Evolutionary conservation across 2,329 filamentous ascomycete species (phyloP), one percentile per base, ranked within the genome.

Genomic region (Fusarium euwallaceae): DNA sequence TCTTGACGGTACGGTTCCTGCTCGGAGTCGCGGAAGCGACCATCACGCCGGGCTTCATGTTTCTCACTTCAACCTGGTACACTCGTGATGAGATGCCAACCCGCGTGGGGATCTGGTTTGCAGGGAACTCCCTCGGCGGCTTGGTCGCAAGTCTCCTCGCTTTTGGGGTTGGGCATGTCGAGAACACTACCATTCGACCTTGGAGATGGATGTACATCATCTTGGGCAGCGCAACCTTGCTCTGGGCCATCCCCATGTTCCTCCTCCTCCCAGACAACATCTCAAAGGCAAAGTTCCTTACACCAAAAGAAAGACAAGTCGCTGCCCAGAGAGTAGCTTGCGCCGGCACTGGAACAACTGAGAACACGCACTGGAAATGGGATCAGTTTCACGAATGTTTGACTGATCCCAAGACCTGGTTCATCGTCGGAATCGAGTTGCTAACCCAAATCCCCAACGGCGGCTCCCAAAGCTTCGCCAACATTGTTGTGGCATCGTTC

Each of bases 191-290:
- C 14, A 76, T 90, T 17, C 83, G 82, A 20, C 86, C 87, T 4
- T 91, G 89, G 88, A 84, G 86, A 61, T 89, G 87, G 86, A 88
- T 91, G 86, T 91, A 89, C 77, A 87, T 89, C 69, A 82, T 90
- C 32, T 83, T 90, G 2, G 89, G 89, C 1, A 67, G 84, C 0
- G 76, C 80, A 1, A 91, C 89, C 0, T 87, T 88, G 62, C 72
- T 89, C 4, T 88, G 88, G 86, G 85, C 84, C 0, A 82, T 89
- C 4, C 81, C 85, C 2, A 74, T 91, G 53, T 84, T 86, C 69
- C 72, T 85, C 27, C 77, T 87, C 7, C 84, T 91, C 3, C 89
- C 89, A 0, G 86, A 90, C 69, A 83, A 79, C 41, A 89, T 90
- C 53, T 86, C 87, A 1, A 86, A 83, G 3, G 91, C 92, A 4